Conservation (phyloP, 768 basidiomycete species). For the Fomitopsis pulvina region DNA sequence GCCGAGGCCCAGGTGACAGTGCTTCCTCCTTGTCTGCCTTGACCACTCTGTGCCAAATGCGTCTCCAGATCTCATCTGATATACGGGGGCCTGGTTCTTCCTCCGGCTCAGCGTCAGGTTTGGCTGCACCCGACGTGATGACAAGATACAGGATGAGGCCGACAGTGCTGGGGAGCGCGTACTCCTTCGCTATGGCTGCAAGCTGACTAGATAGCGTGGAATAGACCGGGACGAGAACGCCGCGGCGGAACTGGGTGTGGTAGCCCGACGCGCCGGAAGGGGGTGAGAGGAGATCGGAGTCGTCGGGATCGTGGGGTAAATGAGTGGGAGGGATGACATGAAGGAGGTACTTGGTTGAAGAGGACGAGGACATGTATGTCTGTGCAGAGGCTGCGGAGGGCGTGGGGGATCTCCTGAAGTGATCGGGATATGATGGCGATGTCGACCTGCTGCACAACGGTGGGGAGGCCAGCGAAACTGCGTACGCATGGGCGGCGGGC, state of each 20-base stretch:
- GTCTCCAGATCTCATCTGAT: constrained; percentile 83
- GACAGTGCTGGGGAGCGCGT: constrained; percentile 79
- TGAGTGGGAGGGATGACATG: constrained; percentile 78
- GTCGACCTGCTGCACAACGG: constrained; percentile 11
- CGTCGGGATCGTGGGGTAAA: constrained; percentile 57
- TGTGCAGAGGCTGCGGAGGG: constrained; percentile 34
- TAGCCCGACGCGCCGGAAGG: constrained; percentile 64
- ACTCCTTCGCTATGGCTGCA: constrained; percentile 86
- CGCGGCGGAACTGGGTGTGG: constrained; percentile 73
- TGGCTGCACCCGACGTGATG: constrained; percentile 24
- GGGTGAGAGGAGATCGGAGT: constrained; percentile 43
- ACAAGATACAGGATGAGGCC: constrained; percentile 84
- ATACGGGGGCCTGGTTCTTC: constrained; percentile 72
- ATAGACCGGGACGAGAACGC: constrained; percentile 82
- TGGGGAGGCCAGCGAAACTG: constrained; percentile 10
- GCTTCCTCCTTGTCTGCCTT: constrained; percentile 48
- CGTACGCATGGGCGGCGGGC: constrained; percentile 36
- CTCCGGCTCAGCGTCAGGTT: constrained; percentile 26
- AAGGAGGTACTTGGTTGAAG: constrained; percentile 58
- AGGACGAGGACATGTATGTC: constrained; percentile 26
- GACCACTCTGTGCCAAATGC: constrained; percentile 73
- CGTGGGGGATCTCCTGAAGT: constrained; percentile 36
- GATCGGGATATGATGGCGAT: constrained; percentile 34
- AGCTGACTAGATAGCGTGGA: constrained; percentile 80
- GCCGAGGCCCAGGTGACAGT: constrained; percentile 26